A percentile compares a stretch with the other conserved stretches of the same genome.
Evolutionary conservation across 2,329 filamentous ascomycete genomes (phyloP).

Genomic region (Xylaria sp.): DNA sequence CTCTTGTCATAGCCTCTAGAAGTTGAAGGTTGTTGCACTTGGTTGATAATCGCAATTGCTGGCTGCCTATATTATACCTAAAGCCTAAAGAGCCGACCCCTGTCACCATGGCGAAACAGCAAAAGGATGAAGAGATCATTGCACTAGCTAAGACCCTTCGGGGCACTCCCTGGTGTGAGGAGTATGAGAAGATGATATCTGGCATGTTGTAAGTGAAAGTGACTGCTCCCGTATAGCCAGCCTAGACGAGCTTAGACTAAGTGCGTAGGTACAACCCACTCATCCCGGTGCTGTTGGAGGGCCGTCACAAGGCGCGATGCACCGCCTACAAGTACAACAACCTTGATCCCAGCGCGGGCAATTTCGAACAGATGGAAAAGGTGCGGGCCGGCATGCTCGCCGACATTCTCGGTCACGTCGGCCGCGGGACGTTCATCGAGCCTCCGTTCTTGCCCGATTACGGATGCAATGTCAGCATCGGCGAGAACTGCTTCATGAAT

Average conservation of each 20-base stretch:
- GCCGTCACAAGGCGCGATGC: conserved; percentile 55
- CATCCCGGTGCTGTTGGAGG: conserved; percentile 49
- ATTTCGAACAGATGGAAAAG: conserved; percentile 40
- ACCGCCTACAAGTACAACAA: conserved; percentile 61
- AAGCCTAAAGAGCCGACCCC: no score
- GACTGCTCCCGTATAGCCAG: not conserved
- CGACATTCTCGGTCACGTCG: conserved; percentile 52
- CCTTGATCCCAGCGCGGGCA: conserved; percentile 52
- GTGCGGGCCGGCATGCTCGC: conserved; percentile 49
- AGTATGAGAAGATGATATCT: conserved; percentile 65
- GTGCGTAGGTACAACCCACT: conserved; percentile 23
- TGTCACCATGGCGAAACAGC: conserved; percentile 39
- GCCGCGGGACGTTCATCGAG: conserved; percentile 59
- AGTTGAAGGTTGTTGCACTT: no score
- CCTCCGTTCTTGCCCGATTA: conserved; percentile 66
- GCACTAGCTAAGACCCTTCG: conserved; percentile 50
- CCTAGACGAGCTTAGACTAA: not conserved
- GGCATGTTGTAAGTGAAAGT: conserved; percentile 53
- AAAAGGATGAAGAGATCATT: conserved; percentile 48
- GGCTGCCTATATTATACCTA: no score
- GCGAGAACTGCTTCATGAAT: conserved; percentile 63
- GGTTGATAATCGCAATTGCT: no score
- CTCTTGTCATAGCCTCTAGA: no score
- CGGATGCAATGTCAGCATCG: conserved; percentile 64
- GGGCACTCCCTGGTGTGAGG: conserved; percentile 59